A percentile compares a stretch with the other conserved stretches of the same genome.
Evolutionary conservation across 352 stramenopile genomes (phyloP).

Genomic region (Globisporangium spinosum): DNA sequence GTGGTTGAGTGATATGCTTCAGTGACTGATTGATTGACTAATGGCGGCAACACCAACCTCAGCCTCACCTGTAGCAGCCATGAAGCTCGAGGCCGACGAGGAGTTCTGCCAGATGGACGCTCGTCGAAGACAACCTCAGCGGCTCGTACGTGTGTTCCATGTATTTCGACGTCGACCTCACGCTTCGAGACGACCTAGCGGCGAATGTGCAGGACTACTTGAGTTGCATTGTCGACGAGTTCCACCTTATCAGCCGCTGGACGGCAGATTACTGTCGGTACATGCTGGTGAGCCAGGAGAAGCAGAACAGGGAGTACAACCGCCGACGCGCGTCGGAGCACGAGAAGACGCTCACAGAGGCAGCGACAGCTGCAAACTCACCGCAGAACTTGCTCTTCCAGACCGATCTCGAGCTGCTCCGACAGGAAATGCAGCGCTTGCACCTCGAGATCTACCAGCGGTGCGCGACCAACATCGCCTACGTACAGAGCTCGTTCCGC

Average conservation of each 20-base stretch:
- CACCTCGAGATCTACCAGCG: constrained; percentile 28
- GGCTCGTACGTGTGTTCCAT: constrained; percentile 33
- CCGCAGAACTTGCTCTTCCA: constrained; percentile 24
- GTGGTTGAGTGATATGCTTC: background rate
- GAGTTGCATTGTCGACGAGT: constrained; percentile 48
- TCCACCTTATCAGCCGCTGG: constrained; percentile 48
- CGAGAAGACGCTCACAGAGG: background rate
- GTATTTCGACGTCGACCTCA: constrained; percentile 36
- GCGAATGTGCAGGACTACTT: constrained; percentile 42
- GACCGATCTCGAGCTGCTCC: constrained; percentile 36
- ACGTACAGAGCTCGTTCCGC: constrained; percentile 28
- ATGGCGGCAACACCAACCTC: background rate
- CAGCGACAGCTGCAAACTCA: background rate
- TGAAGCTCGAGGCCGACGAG: background rate
- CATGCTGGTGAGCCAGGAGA: constrained; percentile 13
- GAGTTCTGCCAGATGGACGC: background rate
- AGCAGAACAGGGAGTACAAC: background rate
- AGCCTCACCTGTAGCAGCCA: background rate
- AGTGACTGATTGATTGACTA: background rate
- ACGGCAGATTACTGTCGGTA: constrained; percentile 20
- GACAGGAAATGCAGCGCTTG: constrained; percentile 24
- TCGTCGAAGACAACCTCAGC: constrained; percentile 1
- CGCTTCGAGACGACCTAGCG: constrained; percentile 26
- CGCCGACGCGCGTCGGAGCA: background rate
- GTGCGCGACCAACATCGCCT: constrained; percentile 29